A percentile compares a stretch with the other conserved stretches of the same genome.
These are phyloP conservation scores for Tulasnella sp. DNA, from an alignment of 768 basidiomycete species.

Conservation along the genomic window DNA sequence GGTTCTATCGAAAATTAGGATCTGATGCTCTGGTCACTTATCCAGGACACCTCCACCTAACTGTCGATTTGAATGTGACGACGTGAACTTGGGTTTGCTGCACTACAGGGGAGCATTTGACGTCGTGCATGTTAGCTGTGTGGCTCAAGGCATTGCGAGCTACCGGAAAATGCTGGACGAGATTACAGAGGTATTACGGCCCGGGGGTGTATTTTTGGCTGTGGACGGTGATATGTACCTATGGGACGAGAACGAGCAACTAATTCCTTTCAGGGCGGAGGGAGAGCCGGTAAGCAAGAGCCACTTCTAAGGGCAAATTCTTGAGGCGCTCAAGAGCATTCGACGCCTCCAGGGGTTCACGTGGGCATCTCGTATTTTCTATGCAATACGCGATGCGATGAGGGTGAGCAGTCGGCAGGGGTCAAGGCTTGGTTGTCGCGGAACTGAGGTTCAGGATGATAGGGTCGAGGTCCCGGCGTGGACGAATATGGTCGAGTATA, in stretches of 20 bases:
- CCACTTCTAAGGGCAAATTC: neutral
- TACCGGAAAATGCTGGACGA: constrained; percentile 25
- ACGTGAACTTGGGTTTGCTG: constrained; percentile 27
- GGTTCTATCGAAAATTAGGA: neutral
- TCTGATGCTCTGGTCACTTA: neutral
- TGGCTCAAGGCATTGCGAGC: neutral
- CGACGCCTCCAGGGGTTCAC: neutral
- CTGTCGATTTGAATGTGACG: constrained; percentile 30
- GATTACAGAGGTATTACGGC: constrained; percentile 1
- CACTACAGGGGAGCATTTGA: constrained; percentile 22
- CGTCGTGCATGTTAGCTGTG: constrained; percentile 29
- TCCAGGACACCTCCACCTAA: constrained; percentile 19
- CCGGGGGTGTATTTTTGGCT: constrained; percentile 27
- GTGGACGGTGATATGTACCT: constrained; percentile 17
- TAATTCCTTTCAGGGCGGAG: neutral
- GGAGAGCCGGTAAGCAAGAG: neutral
- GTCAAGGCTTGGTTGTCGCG: neutral
- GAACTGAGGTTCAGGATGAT: neutral
- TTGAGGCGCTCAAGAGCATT: neutral
- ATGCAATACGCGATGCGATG: constrained; percentile 4
- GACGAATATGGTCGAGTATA: neutral
- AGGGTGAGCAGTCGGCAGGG: neutral
- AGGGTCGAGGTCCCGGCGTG: neutral
- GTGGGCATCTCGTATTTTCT: neutral
- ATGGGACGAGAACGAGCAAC: constrained; percentile 18